These are phyloP conservation scores for Pichia scutulata DNA, from an alignment of 805 yeast genomes.

Conservation along the genomic window DNA sequence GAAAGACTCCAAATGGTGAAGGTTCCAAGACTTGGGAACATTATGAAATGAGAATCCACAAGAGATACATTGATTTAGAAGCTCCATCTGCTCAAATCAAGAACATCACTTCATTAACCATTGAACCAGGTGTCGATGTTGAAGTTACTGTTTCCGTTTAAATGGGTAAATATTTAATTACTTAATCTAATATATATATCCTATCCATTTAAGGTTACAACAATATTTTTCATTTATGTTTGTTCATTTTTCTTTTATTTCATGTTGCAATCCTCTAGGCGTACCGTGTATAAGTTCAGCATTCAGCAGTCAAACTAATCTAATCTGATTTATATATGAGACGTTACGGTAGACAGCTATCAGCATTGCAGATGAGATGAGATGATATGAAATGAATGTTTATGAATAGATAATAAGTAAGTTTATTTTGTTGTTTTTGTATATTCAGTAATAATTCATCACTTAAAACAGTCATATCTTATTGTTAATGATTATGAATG, in stretches of 20 bases:
- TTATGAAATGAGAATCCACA: constrained; percentile 99
- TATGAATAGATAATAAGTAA: no score
- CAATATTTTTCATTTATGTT: constrained; percentile 11
- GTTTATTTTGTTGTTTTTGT: no score
- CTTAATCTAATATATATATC: background rate
- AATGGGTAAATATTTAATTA: constrained; percentile 19
- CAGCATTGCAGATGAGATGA: constrained; percentile 28
- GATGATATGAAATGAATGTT: no score
- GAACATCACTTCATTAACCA: constrained; percentile 95
- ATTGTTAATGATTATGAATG: no score
- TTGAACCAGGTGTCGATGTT: constrained; percentile 99
- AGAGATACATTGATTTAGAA: constrained; percentile 97
- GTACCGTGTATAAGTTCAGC: constrained; percentile 41
- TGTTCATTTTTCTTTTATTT: background rate
- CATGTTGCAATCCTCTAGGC: constrained; percentile 40
- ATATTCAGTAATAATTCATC: no score
- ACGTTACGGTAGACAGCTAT: constrained; percentile 56
- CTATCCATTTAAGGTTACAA: no score
- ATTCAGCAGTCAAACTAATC: constrained; percentile 5
- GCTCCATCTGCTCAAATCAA: constrained; percentile 91
- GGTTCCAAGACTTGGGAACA: constrained; percentile 99
- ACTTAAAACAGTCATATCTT: no score
- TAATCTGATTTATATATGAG: constrained; percentile 28
- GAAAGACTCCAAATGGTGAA: constrained; percentile 99
- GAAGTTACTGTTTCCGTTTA: constrained; percentile 89